These are phyloP conservation scores for Plasmodium chabaudi DNA, from an alignment of 169 alveolate genomes.

Conservation along the genomic window DNA sequence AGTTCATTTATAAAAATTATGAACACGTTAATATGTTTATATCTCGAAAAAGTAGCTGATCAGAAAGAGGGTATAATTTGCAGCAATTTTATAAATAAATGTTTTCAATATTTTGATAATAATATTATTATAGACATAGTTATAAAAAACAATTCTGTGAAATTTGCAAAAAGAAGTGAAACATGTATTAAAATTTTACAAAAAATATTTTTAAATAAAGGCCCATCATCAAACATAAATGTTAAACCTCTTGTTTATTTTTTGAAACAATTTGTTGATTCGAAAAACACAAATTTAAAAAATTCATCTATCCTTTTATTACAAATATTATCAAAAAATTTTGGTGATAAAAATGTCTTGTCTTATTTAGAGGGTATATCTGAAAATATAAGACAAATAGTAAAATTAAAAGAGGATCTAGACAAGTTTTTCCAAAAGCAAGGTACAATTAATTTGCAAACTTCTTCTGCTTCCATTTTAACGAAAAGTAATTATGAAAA, in stretches of 20 bases:
- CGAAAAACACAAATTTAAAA: slow-evolving; percentile 58
- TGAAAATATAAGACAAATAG: slow-evolving; percentile 33
- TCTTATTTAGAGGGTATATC: slow-evolving; percentile 73
- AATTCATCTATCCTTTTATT: slow-evolving; percentile 58
- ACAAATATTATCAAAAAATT: slow-evolving; percentile 58
- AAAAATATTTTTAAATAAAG: slow-evolving; percentile 32
- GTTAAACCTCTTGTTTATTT: slow-evolving; percentile 54
- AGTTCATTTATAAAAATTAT: slow-evolving; percentile 29
- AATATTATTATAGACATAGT: slow-evolving; percentile 32
- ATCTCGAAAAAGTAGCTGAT: slow-evolving; percentile 54
- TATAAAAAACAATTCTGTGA: slow-evolving; percentile 32
- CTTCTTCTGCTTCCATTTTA: not conserved
- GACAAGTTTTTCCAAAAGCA: slow-evolving; percentile 42
- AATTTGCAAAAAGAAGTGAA: slow-evolving; percentile 71
- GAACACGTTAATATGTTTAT: slow-evolving; percentile 20
- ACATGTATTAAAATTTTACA: slow-evolving; percentile 55
- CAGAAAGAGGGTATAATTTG: slow-evolving; percentile 55
- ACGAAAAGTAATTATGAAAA: no score
- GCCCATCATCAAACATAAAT: slow-evolving; percentile 12
- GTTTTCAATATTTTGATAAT: slow-evolving; percentile 64
- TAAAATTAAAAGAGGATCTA: slow-evolving; percentile 63
- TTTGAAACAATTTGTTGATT: slow-evolving; percentile 70
- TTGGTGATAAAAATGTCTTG: slow-evolving; percentile 55
- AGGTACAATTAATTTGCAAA: not conserved
- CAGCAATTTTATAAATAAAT: slow-evolving; percentile 44